Evolutionary conservation across 352 stramenopile species (phyloP).

Genomic region (Phytophthora europaea): DNA sequence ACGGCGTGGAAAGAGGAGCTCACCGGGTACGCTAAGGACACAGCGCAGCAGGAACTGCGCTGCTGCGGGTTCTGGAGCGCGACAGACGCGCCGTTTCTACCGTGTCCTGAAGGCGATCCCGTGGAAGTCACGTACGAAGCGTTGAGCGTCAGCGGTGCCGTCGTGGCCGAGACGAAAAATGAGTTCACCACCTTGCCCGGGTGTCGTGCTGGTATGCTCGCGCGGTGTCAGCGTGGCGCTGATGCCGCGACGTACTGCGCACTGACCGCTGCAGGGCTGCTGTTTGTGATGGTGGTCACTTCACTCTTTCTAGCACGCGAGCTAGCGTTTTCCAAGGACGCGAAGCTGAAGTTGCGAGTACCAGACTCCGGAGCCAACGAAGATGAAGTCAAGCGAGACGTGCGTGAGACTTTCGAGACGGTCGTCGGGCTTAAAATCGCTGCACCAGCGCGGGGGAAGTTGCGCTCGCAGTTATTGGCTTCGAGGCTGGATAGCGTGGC

Average conservation of each 20-base stretch:
- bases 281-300: constrained; percentile 51
- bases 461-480: constrained; percentile 67
- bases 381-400: constrained; percentile 31
- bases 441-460: constrained; percentile 69
- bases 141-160: constrained; percentile 62
- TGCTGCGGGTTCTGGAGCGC: constrained; percentile 75
- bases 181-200: constrained; percentile 61
- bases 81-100: constrained; percentile 53
- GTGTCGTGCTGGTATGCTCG: constrained; percentile 66
- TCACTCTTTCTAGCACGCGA: constrained; percentile 72
- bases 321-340: constrained; percentile 68
- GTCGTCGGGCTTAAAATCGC: constrained; percentile 81
- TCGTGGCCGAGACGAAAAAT: constrained; percentile 54
- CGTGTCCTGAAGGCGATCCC: constrained; percentile 58
- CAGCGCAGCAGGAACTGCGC: constrained; percentile 70
- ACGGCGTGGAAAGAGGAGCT: constrained; percentile 54
- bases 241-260: constrained; percentile 56
- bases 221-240: constrained; percentile 53
- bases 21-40: constrained; percentile 52
- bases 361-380: constrained; percentile 14
- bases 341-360: constrained; percentile 77
- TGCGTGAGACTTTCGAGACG: constrained; percentile 73
- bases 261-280: constrained; percentile 39
- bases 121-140: constrained; percentile 72
- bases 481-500: constrained; percentile 67